Evolutionary conservation across 2,329 filamentous ascomycete species (phyloP), one percentile per base, ranked within the genome.

Genomic region (Elsinoe australis): DNA sequence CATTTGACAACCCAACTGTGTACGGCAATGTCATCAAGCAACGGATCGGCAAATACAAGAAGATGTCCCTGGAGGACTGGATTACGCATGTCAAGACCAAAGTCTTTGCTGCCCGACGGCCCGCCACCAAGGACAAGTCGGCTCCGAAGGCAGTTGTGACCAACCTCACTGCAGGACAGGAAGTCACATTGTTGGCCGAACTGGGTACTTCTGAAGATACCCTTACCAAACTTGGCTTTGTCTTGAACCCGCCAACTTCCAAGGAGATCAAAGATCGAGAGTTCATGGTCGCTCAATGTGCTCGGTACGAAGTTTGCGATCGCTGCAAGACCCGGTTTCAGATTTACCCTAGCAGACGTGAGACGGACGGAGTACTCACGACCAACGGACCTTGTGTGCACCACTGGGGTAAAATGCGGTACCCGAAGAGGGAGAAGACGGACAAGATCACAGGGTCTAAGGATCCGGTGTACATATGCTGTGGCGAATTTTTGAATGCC

Each of bases 11-110:
- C 51, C 68, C 75, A 1, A 66, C 75, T 0, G 79, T 96, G 21
- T 98, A 98, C 59, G 71, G 76, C 5, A 95, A 94, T 57, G 71
- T 88, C 19, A 79, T 96, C 63, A 94, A 89, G 61, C 85, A 87
- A 55, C 80, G 80, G 26, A 83, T 96, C 51, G 75, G 84, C 57
- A 73, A 74, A 34, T 80, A 88, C 60, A 87, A 83, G 59, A 83
- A 83, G 53, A 89, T 94, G 84, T 72, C 71, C 0, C 60, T 79
- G 2, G 71, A 75, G 3, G 76, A 85, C 38, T 96, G 89, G 87
- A 76, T 78, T 24, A 44, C 51, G 9, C 51, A 63, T 12, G 47
- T 64, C 9, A 58, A 59, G 44, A 49, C 47, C 10, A 56, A 49
- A 2, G 78, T 22, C 79, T 83, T 53, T 70, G 78, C 38, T 42